Conservation (phyloP, 2,329 filamentous ascomycete species). For the Ophidiomyces ophidiicola region DNA sequence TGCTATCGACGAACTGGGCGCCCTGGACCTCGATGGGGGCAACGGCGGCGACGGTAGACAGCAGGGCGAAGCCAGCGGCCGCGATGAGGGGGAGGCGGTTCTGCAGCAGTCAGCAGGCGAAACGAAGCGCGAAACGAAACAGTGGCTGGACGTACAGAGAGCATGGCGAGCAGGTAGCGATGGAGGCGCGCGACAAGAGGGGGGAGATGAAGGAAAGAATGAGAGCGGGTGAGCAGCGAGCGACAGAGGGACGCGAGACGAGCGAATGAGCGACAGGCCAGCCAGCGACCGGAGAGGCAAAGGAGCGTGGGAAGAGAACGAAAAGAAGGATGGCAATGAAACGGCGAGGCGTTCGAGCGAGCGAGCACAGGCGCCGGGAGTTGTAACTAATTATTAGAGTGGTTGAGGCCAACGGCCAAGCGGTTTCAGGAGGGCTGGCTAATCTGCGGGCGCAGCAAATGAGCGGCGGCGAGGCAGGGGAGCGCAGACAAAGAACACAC, state of each 20-base stretch:
- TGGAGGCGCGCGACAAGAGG: conserved; percentile 7
- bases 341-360: no score
- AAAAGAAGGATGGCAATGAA: no score
- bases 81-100: conserved; percentile 21
- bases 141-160: conserved; percentile 8
- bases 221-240: not conserved
- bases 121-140: not conserved
- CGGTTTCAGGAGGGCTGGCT: no score
- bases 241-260: not conserved
- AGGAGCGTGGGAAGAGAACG: not conserved
- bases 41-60: conserved; percentile 40
- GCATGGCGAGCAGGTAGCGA: conserved; percentile 14
- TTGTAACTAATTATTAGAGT: no score
- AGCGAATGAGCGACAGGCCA: not conserved
- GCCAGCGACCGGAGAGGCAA: not conserved
- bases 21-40: conserved; percentile 46
- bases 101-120: not conserved
- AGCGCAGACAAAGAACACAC: no score
- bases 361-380: no score
- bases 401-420: no score
- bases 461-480: no score
- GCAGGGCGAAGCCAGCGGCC: conserved; percentile 32
- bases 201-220: conserved; percentile 9
- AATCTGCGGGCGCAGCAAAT: no score
- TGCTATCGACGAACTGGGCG: conserved; percentile 49